A percentile compares a stretch with the other conserved stretches of the same genome.
These are phyloP conservation scores for Trichoderma simmonsii DNA, from an alignment of 2,329 filamentous ascomycete species.

Conservation along the genomic window DNA sequence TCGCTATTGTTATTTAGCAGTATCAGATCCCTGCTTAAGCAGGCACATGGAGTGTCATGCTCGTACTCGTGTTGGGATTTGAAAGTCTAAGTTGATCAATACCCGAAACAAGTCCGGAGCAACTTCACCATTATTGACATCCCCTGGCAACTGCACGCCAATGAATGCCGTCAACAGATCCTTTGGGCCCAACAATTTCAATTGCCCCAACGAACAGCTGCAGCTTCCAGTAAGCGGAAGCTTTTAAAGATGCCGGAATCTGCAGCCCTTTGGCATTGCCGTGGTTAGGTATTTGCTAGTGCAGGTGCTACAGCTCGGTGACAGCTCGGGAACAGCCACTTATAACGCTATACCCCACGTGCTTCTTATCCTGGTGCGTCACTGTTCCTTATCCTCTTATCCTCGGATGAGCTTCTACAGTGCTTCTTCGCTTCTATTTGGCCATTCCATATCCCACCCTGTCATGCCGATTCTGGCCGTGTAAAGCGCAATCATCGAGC, in stretches of 20 bases:
- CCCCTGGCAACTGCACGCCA: not conserved
- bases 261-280: not conserved
- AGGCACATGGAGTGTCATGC: not conserved
- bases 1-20: not conserved
- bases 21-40: not conserved
- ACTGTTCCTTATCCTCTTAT: not conserved
- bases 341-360: not conserved
- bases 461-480: not conserved
- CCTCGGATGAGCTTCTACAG: not conserved
- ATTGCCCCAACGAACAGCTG: not conserved
- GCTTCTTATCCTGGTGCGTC: constrained; percentile 3
- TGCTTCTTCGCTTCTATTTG: not conserved
- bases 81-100: not conserved
- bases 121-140: not conserved
- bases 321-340: constrained; percentile 10
- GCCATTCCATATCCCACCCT: not conserved
- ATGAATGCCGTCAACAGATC: not conserved
- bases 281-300: not conserved
- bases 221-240: not conserved
- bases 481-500: constrained; percentile 17
- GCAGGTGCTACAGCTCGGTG: not conserved
- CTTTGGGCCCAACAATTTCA: not conserved
- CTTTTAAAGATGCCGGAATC: not conserved
- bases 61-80: not conserved
- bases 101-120: not conserved